These are phyloP conservation scores for Metarhizium robertsii DNA, from an alignment of 2,329 filamentous ascomycete genomes.

Conservation along the genomic window DNA sequence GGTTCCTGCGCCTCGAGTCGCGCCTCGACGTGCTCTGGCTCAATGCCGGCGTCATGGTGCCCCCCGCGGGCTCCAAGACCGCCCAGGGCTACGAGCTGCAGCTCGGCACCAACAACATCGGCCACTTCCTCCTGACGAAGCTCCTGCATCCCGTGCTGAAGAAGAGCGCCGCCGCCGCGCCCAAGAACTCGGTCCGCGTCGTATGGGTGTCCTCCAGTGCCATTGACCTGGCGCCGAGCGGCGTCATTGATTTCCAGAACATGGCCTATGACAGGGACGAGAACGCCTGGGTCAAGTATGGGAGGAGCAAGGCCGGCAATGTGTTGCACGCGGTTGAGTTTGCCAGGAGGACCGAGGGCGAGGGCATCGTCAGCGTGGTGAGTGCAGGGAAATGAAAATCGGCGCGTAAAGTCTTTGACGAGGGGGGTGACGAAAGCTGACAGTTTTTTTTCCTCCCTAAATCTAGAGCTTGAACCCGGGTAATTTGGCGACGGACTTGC, in stretches of 20 bases:
- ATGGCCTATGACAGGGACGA: conserved; percentile 5
- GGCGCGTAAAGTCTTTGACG: too few relatives aligned
- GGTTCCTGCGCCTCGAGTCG: conserved; percentile 13
- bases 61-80: conserved; percentile 29
- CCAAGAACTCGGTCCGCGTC: conserved; percentile 5
- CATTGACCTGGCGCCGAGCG: conserved; percentile 14
- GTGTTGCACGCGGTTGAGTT: conserved; percentile 21
- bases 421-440: too few relatives aligned
- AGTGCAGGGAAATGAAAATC: too few relatives aligned
- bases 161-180: not conserved
- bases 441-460: too few relatives aligned
- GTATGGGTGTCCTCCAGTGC: conserved; percentile 23
- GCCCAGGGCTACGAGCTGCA: conserved; percentile 32
- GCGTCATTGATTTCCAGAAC: conserved; percentile 18
- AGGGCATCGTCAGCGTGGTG: conserved; percentile 10
- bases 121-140: not conserved
- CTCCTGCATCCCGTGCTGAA: not conserved
- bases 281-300: conserved; percentile 17
- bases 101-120: not conserved
- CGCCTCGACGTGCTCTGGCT: conserved; percentile 31
- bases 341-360: conserved; percentile 16
- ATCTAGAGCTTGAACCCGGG: too few relatives aligned
- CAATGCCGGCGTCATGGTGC: conserved; percentile 34
- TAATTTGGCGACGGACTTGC: too few relatives aligned
- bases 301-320: conserved; percentile 21